Evolutionary conservation across 768 basidiomycete genomes (phyloP).

Genomic region (Boletus huronensis): DNA sequence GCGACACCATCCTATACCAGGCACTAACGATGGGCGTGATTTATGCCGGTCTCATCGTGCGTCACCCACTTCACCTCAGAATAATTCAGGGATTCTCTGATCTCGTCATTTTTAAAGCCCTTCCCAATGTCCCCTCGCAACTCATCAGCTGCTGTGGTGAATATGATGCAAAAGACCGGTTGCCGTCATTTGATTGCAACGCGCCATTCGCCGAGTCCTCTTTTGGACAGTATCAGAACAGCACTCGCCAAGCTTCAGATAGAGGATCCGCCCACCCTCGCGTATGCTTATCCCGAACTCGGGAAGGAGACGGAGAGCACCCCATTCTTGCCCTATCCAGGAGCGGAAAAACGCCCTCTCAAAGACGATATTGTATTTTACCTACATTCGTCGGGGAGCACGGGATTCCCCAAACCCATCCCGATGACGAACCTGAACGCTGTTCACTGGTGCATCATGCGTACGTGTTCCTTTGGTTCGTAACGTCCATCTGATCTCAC

Average conservation of each 20-base stretch:
- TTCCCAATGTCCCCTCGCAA: conserved; percentile 38
- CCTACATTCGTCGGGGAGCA: conserved; percentile 50
- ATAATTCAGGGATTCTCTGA: background rate
- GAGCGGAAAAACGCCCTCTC: background rate
- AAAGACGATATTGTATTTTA: conserved; percentile 31
- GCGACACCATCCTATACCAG: conserved; percentile 43
- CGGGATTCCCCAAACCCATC: conserved; percentile 45
- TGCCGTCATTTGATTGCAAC: conserved; percentile 40
- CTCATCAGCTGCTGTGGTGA: conserved; percentile 32
- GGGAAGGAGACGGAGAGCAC: background rate
- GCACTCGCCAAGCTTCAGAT: conserved; percentile 20
- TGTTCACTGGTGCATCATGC: conserved; percentile 33
- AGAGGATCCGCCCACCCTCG: conserved; percentile 16
- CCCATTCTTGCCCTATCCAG: conserved; percentile 11
- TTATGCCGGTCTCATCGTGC: conserved; percentile 18
- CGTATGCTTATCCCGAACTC: conserved; percentile 8
- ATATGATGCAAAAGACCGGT: conserved; percentile 36
- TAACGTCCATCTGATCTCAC: background rate
- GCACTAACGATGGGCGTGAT: conserved; percentile 36
- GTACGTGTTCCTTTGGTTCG: conserved; percentile 20
- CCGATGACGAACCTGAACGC: conserved; percentile 30
- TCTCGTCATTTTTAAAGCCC: conserved; percentile 15
- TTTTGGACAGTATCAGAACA: conserved; percentile 30
- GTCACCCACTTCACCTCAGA: background rate
- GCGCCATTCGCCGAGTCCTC: conserved; percentile 22